Conservation (phyloP, 306 rosid species). For the Lupinus albus region DNA sequence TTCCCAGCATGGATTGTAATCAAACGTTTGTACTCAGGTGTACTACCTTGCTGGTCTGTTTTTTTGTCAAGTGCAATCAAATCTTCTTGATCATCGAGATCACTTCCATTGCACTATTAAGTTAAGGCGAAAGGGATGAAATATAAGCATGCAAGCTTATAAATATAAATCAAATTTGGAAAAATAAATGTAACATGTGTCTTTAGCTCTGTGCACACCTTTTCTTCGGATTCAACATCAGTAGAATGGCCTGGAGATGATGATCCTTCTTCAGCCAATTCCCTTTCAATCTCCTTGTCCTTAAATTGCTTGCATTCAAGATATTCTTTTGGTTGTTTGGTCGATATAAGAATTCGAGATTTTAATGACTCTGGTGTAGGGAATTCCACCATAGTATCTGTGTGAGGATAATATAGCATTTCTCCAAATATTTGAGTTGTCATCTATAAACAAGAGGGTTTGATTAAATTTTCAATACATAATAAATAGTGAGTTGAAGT, state of each 20-base stretch:
- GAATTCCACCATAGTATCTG: conserved; percentile 62
- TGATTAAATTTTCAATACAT: conserved; percentile 12
- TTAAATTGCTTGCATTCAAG: conserved; percentile 49
- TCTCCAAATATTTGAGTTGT: conserved; percentile 70
- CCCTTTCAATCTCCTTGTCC: conserved; percentile 55
- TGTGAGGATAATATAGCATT: conserved; percentile 62
- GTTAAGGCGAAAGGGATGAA: neutral
- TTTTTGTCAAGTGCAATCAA: conserved; percentile 45
- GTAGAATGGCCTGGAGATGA: conserved; percentile 31
- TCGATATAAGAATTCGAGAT: conserved; percentile 71
- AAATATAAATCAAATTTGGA: conserved; percentile 27
- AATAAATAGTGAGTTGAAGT: neutral
- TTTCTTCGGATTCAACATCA: conserved; percentile 49
- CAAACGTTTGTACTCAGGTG: conserved; percentile 66
- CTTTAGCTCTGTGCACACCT: conserved; percentile 46
- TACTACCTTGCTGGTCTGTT: conserved; percentile 47
- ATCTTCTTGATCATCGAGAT: conserved; percentile 54
- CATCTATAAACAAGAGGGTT: conserved; percentile 59
- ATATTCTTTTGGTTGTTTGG: conserved; percentile 82
- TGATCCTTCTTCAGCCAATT: conserved; percentile 52
- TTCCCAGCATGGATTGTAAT: conserved; percentile 93
- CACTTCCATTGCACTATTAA: conserved; percentile 57
- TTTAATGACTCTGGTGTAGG: conserved; percentile 83
- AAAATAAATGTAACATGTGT: neutral
- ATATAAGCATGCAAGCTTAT: conserved; percentile 10